Percentiles rank a stretch among this genome's conserved stretches.
phyloP scores from a whole-genome alignment of 805 yeast species.

The Teunomyces kruisii region DNA sequence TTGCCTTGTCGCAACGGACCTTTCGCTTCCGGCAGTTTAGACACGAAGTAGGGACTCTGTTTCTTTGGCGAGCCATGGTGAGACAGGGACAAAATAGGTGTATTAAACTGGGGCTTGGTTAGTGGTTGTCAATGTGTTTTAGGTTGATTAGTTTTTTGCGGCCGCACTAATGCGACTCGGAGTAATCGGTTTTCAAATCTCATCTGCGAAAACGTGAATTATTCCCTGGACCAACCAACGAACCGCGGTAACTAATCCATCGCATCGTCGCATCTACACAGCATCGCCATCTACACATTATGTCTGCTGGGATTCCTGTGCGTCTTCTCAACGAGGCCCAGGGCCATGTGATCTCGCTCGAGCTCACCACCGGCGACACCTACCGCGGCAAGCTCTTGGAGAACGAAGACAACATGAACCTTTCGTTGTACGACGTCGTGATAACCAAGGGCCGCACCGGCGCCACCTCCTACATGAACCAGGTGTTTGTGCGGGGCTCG shows the following conservation, averaged over 20 bases:
- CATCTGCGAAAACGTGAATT: not conserved
- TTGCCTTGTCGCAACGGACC: slow-evolving; percentile 43
- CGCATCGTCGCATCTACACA: no score
- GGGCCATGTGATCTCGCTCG: slow-evolving; percentile 84
- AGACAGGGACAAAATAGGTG: not conserved
- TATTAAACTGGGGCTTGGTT: no score
- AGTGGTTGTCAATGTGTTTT: not conserved
- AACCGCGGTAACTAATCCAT: no score
- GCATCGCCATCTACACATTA: slow-evolving; percentile 14
- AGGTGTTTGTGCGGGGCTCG: slow-evolving; percentile 89
- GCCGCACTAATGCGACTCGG: slow-evolving; percentile 3
- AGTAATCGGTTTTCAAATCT: not conserved
- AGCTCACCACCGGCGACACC: slow-evolving; percentile 79
- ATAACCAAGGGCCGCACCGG: slow-evolving; percentile 72
- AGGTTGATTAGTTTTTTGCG: not conserved
- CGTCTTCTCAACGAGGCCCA: slow-evolving; percentile 83
- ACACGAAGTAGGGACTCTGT: slow-evolving; percentile 42
- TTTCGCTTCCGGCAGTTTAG: slow-evolving; percentile 40
- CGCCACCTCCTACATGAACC: slow-evolving; percentile 69
- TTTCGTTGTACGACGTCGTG: slow-evolving; percentile 78
- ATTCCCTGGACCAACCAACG: no score
- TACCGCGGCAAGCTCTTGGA: slow-evolving; percentile 86
- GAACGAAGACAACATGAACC: slow-evolving; percentile 93
- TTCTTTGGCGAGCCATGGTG: slow-evolving; percentile 17
- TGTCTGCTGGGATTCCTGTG: slow-evolving; percentile 79